Percentiles rank a stretch among this genome's conserved stretches.
These are phyloP conservation scores for Venturia aucupariae DNA, from an alignment of 2,329 filamentous ascomycete species.

Conservation along the genomic window DNA sequence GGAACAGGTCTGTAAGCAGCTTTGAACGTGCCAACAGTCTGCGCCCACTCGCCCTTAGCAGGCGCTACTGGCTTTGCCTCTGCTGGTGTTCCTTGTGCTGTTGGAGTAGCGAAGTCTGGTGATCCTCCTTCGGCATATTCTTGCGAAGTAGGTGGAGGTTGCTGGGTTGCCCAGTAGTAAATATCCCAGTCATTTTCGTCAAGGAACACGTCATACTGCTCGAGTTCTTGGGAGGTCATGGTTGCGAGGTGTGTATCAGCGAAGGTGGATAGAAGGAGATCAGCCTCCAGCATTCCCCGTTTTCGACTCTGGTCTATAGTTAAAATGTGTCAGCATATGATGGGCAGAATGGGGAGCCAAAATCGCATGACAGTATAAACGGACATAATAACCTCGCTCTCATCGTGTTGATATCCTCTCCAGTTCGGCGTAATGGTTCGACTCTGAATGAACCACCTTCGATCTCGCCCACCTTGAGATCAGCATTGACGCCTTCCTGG, in stretches of 20 bases:
- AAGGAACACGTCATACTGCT: slow-evolving; percentile 83
- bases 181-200: slow-evolving; percentile 99
- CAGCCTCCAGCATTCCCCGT: slow-evolving; percentile 88
- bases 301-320: slow-evolving; percentile 85
- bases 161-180: slow-evolving; percentile 98
- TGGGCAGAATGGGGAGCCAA: slow-evolving; percentile 13
- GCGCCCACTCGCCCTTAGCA: slow-evolving; percentile 76
- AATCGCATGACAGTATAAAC: slow-evolving; percentile 22
- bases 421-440: slow-evolving; percentile 75
- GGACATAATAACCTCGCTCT: slow-evolving; percentile 72
- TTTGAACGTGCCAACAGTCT: slow-evolving; percentile 90
- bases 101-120: slow-evolving; percentile 33
- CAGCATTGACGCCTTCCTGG: slow-evolving; percentile 42
- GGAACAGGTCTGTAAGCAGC: slow-evolving; percentile 90
- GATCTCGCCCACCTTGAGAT: slow-evolving; percentile 78
- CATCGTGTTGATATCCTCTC: slow-evolving; percentile 79
- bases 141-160: slow-evolving; percentile 51
- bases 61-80: slow-evolving; percentile 22
- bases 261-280: slow-evolving; percentile 93
- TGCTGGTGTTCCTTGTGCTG: slow-evolving; percentile 34
- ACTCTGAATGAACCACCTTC: slow-evolving; percentile 79
- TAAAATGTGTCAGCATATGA: slow-evolving; percentile 3
- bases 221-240: slow-evolving; percentile 66
- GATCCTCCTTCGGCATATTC: slow-evolving; percentile 46
- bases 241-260: slow-evolving; percentile 65